Evolutionary conservation across 2,329 filamentous ascomycete species (phyloP), one percentile per base, ranked within the genome.

Genomic region (Aspergillus luchuensis): DNA sequence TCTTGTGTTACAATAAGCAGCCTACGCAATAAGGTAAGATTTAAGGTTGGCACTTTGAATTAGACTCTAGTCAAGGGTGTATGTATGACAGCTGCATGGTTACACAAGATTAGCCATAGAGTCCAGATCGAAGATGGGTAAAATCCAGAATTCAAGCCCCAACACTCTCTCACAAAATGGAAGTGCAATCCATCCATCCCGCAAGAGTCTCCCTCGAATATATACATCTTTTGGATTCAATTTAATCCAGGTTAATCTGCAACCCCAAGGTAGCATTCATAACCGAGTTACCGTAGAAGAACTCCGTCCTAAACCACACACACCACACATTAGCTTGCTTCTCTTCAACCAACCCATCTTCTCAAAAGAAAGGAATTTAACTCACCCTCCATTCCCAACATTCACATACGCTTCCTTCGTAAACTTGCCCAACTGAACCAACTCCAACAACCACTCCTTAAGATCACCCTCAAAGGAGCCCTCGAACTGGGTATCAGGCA

Each of bases 361-460:
- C 4, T 8, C 51, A 11, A 41, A 21, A 41, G 15, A 45, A 45
- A 17, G 4, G 8, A 23, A 19, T 19, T 2, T 30, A 50, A 66
- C 59, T 47, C 58, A 69, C 66, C 78, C 78, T 17, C 73, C 78
- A 61, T 80, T 80, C 1, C 77, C 78, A 6, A 81, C 77, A 56
- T 80, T 80, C 38, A 80, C 75, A 59, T 74, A 81, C 1, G 75
- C 79, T 17, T 63, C 68, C 10, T 71, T 67, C 3, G 63, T 66
- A 59, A 79, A 79, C 19, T 76, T 66, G 2, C 74, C 78, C 38
- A 76, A 71, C 30, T 74, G 68, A 1, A 74, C 74, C 50, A 80
- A 60, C 11, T 74, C 75, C 19, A 71, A 41, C 19, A 80, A 66
- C 79, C 78, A 80, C 30, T 80, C 73, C 68, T 78, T 79, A 45